Conservation (phyloP, 306 rosid species). For the Dalbergia cochinchinensis region DNA sequence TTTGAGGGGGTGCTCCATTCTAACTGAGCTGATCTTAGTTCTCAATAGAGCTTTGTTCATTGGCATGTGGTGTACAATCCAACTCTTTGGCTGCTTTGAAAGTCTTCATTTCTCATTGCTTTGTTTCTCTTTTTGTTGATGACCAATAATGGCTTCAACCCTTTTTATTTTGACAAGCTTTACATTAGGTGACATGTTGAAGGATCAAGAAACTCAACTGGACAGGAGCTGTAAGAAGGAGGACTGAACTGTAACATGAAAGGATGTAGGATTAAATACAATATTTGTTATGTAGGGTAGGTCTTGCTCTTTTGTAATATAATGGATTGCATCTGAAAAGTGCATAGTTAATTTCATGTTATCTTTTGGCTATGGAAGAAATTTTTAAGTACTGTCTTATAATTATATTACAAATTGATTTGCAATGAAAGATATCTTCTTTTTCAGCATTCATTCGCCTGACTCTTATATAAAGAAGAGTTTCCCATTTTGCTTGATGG, state of each 20-base stretch:
- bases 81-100: slow-evolving; percentile 43
- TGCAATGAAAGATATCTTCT: slow-evolving; percentile 42
- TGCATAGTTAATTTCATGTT: slow-evolving; percentile 48
- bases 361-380: slow-evolving; percentile 13
- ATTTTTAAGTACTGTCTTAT: slow-evolving; percentile 20
- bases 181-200: slow-evolving; percentile 49
- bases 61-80: slow-evolving; percentile 44
- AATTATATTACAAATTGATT: slow-evolving; percentile 9
- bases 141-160: slow-evolving; percentile 47
- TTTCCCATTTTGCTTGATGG: neutral
- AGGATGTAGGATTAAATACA: slow-evolving; percentile 59
- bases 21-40: slow-evolving; percentile 43
- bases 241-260: slow-evolving; percentile 56
- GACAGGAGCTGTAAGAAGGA: slow-evolving; percentile 58
- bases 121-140: slow-evolving; percentile 42
- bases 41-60: slow-evolving; percentile 18
- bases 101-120: slow-evolving; percentile 41
- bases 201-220: slow-evolving; percentile 52
- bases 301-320: slow-evolving; percentile 51
- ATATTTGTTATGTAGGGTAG: slow-evolving; percentile 52
- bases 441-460: neutral
- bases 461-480: neutral
- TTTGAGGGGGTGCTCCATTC: slow-evolving; percentile 21
- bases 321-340: slow-evolving; percentile 46
- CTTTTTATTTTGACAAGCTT: slow-evolving; percentile 51